Evolutionary conservation across 2,329 filamentous ascomycete species (phyloP), one percentile per base, ranked within the genome.

Genomic region (Fusarium robinianum): DNA sequence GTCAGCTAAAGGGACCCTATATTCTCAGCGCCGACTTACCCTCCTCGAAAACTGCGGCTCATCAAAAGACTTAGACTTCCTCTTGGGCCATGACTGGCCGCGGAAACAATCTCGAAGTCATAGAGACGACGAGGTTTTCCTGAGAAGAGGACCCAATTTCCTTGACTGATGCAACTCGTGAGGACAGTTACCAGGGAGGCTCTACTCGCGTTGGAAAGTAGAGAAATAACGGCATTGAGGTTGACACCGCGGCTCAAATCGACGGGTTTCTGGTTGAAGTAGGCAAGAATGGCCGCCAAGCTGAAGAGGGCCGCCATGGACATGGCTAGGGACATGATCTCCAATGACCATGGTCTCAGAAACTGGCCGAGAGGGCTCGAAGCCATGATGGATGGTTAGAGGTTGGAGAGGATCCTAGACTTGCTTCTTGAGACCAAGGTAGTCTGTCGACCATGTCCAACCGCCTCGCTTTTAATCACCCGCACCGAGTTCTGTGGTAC

Each of bases 81-180:
- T 2, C 47, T 10, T 5, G 46, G 49, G 2, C 51, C 51, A 8
- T 46, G 34, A 11, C 51, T 53, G 2, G 49, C 51, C n/a, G 42
- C 45, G 2, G 46, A 29, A 3, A 53, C 34, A 34, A 41, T 37
- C 14, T 55, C 51, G 19, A 55, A 52, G 24, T 53, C 51, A 6
- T 41, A 46, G 1, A 55, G 38, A 9, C 46, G 49, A 1, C 49
- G 41, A 12, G 49, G 41, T 5, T 41, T 9, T 3, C 19, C 29
- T 3, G 45, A 30, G 11, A 55, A 55, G 1, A 55, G 19, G 5
- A 53, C 17, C 51, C 51, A 55, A 11, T 49, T 52, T 16, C 41
- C 40, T n/a, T 53, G 45, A 11, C 49, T 50, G 2, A 55, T 46
- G 8, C 35, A 26, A 10, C 45, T 52, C 9, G 49, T 46, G 12